Evolutionary conservation across 1,139 yeast species (phyloP).

Genomic region (Yamadazyma aaseri): DNA sequence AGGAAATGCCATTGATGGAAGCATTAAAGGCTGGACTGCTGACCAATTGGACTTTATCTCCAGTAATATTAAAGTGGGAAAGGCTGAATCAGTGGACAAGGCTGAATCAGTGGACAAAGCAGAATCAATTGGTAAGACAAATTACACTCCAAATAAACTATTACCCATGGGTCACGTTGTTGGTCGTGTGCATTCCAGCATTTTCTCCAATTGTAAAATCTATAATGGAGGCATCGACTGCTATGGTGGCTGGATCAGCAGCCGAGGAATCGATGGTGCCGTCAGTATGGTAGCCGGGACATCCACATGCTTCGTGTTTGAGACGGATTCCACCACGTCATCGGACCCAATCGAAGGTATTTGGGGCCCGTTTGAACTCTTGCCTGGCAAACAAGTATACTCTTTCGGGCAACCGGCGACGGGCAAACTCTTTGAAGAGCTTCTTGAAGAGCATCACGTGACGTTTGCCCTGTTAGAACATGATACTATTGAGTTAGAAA

Average conservation of each 20-base stretch:
- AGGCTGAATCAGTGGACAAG: conserved; percentile 10
- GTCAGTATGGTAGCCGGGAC: conserved; percentile 60
- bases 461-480: conserved; percentile 34
- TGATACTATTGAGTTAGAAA: conserved; percentile 22
- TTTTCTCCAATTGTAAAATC: conserved; percentile 19
- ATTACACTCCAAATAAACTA: conserved; percentile 4
- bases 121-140: conserved; percentile 10
- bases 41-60: conserved; percentile 22
- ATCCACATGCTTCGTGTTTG: conserved; percentile 52
- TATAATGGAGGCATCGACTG: conserved; percentile 57
- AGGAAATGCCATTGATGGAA: conserved; percentile 48
- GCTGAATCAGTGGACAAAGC: conserved; percentile 11
- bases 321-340: conserved; percentile 17
- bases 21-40: conserved; percentile 53
- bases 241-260: conserved; percentile 53
- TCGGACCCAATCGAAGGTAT: conserved; percentile 35
- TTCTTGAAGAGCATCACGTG: conserved; percentile 34
- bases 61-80: conserved; percentile 19
- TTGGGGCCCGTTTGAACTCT: conserved; percentile 56
- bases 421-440: conserved; percentile 49
- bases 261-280: conserved; percentile 20
- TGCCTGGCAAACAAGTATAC: conserved; percentile 29
- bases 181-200: conserved; percentile 15
- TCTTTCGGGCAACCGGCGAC: conserved; percentile 61
- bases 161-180: conserved; percentile 21